Base-by-base conservation (phyloP, 805 yeast genomes). In the Lachancea waltii region DNA sequence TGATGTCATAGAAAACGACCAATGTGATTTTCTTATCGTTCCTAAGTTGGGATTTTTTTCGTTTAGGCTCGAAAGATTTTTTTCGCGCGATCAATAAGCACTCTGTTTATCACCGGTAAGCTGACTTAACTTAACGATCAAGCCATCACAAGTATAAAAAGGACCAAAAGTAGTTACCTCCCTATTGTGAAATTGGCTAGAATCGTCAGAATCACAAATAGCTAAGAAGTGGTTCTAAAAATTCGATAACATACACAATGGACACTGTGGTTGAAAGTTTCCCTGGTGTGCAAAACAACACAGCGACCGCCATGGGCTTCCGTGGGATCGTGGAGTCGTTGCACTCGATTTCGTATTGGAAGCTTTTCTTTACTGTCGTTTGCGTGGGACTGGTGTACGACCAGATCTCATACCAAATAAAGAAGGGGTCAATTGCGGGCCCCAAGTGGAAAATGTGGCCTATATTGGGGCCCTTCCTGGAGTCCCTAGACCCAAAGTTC, bases 381-480 rank as follows among this genome's bases (percentile, higher is more conserved):
- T 68, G 75, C 3, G 47, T 74, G 10, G 63, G 66, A 4, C 52
- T 83, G 33, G 67, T 76, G 1, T 82, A 75, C 57, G 95, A 85
- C 62, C 94, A 82, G 62, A 61, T 86, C n/a, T 63, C 73, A 46
- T 92, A 92, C 59, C 79, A 86, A 54, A 53, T 75, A 31, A 77
- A 78, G 46, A 92, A 92, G 63, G 97, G 97, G 30, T 57, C 75
- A 23, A 86, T 90, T 59, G 96, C 86, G 7, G 98, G 98, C 16
- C 98, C 97, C 10, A 63, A 67, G 31, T 79, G 72, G 60, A 92
- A 92, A 63, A 54, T 87, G 41, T 90, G 95, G 87, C 98, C 98
- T 2, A 70, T 92, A 35, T 89, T 92, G 50, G 98, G 98, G 2
- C 97, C 98, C 3, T 92, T 92, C 53, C 68, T 92, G 62, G 97